These are phyloP conservation scores for Tetraselmis striata DNA, from an alignment of 139 green algal genomes.

Conservation along the genomic window DNA sequence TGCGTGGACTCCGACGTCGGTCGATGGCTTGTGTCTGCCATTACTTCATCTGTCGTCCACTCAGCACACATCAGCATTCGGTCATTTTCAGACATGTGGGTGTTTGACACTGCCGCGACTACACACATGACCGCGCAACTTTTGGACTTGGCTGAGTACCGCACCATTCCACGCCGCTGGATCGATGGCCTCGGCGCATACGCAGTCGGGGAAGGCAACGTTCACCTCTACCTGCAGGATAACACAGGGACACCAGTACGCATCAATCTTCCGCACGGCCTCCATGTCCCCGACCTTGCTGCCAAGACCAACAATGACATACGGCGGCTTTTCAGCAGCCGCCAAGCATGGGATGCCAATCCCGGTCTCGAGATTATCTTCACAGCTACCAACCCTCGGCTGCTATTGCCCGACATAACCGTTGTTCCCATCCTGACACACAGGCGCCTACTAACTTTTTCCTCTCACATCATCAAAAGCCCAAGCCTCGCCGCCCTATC, in stretches of 20 bases:
- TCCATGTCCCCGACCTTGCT: background rate
- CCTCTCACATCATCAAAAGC: background rate
- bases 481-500: background rate
- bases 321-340: background rate
- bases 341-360: background rate
- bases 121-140: background rate
- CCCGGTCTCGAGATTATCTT: background rate
- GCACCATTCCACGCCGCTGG: background rate
- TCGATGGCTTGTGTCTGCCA: background rate
- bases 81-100: background rate
- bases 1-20: background rate
- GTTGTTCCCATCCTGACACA: background rate
- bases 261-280: background rate
- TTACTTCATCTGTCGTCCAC: background rate
- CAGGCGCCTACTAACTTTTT: background rate
- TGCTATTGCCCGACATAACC: background rate
- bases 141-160: background rate
- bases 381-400: background rate
- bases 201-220: background rate
- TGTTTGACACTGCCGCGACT: background rate
- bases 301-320: background rate
- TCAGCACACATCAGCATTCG: background rate
- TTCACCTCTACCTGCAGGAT: background rate
- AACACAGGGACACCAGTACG: background rate
- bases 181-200: background rate